Base-by-base conservation (phyloP, 75 land plant genomes). In the Azolla pinnata region DNA sequence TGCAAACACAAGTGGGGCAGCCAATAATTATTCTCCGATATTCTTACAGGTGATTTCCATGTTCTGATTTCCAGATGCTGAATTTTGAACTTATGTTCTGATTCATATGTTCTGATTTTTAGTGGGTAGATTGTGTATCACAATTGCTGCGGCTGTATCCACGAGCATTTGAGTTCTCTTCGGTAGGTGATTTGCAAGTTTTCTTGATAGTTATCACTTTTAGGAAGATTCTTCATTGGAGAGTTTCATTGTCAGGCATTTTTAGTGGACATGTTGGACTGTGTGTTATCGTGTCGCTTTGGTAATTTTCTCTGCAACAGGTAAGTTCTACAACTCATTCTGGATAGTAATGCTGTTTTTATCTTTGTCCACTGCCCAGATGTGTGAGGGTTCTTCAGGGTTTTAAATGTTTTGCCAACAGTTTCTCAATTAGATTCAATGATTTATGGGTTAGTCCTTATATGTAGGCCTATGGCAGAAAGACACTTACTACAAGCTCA, bases 41-140 rank as follows among this genome's bases (percentile, higher is more conserved):
- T 84, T 93, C 61, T 63, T 93, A 61, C 98, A 93, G 96, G 98
- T 93, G 42, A 34, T 29, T 1, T 29, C 29, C 44, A 2, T 33
- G 30, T n/a, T n/a, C n/a, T n/a, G n/a, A n/a, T n/a, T n/a, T 54
- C 24, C n/a, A n/a, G 5, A 8, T 51, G 18, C 5, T 18, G 54
- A 24, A 19, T 24, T 19, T 18, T 9, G 8, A 9, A 51, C 7
- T 38, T 14, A 38, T 38, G 42, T 8, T 38, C 12, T 38, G 14
- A 47, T 47, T 47, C 19, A 20, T 47, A 47, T 47, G 10, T 47
- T 12, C 50, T 18, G 3, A 18, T 47, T 47, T 16, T 47, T 87
- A 93, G 98, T 93, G 96, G 96, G 63, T 88, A 47, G 98, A 93
- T 75, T 89, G 96, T 71, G 79, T 93, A 50, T 68, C 98, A 56